phyloP scores from a whole-genome alignment of 768 basidiomycete species.

The Amanita subjunquillea region DNA sequence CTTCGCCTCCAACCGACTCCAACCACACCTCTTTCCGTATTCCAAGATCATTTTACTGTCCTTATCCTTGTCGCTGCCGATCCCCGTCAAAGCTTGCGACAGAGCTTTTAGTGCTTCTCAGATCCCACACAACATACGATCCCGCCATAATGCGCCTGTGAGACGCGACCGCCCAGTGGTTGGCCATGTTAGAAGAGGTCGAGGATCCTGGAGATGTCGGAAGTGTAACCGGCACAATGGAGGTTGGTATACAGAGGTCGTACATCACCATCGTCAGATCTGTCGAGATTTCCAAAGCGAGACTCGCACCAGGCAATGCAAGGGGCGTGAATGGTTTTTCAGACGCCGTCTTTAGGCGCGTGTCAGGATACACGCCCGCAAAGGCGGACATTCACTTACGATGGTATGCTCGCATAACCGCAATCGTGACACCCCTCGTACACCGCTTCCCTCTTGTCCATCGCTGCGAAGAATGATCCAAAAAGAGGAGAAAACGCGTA shows the following conservation, averaged over 20 bases:
- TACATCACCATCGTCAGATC: slow-evolving; percentile 67
- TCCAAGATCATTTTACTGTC: slow-evolving; percentile 50
- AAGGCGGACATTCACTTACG: slow-evolving; percentile 29
- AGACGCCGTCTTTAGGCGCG: slow-evolving; percentile 39
- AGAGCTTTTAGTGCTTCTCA: slow-evolving; percentile 56
- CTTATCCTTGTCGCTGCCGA: slow-evolving; percentile 27
- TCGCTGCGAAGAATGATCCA: no score
- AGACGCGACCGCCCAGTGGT: slow-evolving; percentile 61
- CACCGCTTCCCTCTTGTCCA: no score
- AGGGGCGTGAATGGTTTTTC: slow-evolving; percentile 72
- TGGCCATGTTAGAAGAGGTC: slow-evolving; percentile 13
- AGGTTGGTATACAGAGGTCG: slow-evolving; percentile 43
- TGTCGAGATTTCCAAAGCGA: slow-evolving; percentile 53
- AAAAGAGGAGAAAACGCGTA: no score
- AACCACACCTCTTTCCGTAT: background rate
- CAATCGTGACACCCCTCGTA: no score
- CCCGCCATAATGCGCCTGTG: slow-evolving; percentile 72
- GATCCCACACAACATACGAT: slow-evolving; percentile 70
- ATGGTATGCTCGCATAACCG: slow-evolving; percentile 59
- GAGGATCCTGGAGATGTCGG: slow-evolving; percentile 20
- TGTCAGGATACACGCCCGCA: background rate
- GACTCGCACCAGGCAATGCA: slow-evolving; percentile 33
- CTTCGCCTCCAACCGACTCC: no score
- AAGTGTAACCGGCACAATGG: slow-evolving; percentile 16
- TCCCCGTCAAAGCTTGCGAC: slow-evolving; percentile 54